These are phyloP conservation scores for Aspergillus aculeatinus DNA, from an alignment of 2,329 filamentous ascomycete species.

Conservation along the genomic window DNA sequence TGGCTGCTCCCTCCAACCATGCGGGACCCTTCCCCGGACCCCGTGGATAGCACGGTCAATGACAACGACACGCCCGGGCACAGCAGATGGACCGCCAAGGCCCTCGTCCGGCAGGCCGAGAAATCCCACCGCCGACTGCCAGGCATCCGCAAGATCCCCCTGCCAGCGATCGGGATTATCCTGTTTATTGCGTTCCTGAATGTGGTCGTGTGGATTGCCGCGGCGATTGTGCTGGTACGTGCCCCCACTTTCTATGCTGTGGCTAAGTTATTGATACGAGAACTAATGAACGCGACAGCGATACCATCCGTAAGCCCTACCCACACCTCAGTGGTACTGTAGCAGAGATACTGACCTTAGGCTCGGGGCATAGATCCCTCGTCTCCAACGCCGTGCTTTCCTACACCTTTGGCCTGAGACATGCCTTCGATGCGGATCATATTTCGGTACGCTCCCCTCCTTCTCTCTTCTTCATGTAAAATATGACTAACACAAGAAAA, in stretches of 20 bases:
- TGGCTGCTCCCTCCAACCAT: slow-evolving; percentile 5
- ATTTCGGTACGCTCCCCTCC: slow-evolving; percentile 53
- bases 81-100: slow-evolving; percentile 31
- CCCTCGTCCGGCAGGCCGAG: slow-evolving; percentile 41
- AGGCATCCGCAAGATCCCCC: slow-evolving; percentile 56
- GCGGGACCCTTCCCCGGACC: slow-evolving; percentile 10
- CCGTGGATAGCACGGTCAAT: background rate
- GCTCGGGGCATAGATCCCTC: slow-evolving; percentile 50
- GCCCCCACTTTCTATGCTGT: background rate
- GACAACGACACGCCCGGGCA: slow-evolving; percentile 13
- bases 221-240: slow-evolving; percentile 57
- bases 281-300: slow-evolving; percentile 26
- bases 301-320: slow-evolving; percentile 37
- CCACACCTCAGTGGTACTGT: background rate
- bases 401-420: slow-evolving; percentile 84
- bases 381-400: slow-evolving; percentile 79
- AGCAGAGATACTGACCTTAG: background rate
- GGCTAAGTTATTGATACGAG: background rate
- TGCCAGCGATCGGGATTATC: slow-evolving; percentile 59
- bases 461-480: background rate
- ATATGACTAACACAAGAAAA: slow-evolving; percentile 17
- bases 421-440: slow-evolving; percentile 98
- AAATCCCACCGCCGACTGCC: slow-evolving; percentile 54
- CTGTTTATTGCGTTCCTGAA: slow-evolving; percentile 55
- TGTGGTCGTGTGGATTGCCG: slow-evolving; percentile 57